These are phyloP conservation scores for Eucommia ulmoides DNA, from an alignment of 257 asterid species.

Conservation along the genomic window DNA sequence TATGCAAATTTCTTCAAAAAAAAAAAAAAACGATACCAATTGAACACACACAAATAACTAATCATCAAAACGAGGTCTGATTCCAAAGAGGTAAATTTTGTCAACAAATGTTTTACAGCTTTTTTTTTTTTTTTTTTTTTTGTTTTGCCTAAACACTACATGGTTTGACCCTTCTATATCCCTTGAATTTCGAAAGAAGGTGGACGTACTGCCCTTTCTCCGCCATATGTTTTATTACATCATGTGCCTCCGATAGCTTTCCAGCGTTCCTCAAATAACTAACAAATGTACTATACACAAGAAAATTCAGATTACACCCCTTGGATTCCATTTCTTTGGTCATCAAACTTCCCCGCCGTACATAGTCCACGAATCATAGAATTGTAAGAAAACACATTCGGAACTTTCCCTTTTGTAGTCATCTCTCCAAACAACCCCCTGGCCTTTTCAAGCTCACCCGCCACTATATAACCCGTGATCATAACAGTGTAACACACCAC, in stretches of 20 bases:
- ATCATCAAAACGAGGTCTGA: no score
- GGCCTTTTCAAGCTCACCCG: conserved; percentile 61
- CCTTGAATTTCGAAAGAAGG: conserved; percentile 58
- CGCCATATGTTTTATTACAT: conserved; percentile 59
- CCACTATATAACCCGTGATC: conserved; percentile 76
- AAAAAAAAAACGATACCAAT: no score
- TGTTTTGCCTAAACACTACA: no score
- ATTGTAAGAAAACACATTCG: conserved; percentile 87
- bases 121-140: no score
- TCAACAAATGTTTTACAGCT: no score
- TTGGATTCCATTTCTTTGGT: conserved; percentile 77
- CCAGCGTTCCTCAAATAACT: conserved; percentile 75
- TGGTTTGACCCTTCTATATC: conserved; percentile 61
- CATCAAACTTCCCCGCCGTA: conserved; percentile 58
- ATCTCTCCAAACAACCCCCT: conserved; percentile 49
- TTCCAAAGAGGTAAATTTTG: no score
- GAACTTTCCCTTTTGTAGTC: conserved; percentile 59
- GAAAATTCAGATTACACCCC: conserved; percentile 85
- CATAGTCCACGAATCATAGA: conserved; percentile 93
- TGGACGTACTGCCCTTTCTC: conserved; percentile 68
- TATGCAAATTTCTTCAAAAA: no score
- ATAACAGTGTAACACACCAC: conserved; percentile 84
- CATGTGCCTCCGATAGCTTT: conserved; percentile 64
- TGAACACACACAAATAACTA: no score
- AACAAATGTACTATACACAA: conserved; percentile 85